Conservation (phyloP, 495 filamentous ascomycete species). For the Penicillium coprophilum region DNA sequence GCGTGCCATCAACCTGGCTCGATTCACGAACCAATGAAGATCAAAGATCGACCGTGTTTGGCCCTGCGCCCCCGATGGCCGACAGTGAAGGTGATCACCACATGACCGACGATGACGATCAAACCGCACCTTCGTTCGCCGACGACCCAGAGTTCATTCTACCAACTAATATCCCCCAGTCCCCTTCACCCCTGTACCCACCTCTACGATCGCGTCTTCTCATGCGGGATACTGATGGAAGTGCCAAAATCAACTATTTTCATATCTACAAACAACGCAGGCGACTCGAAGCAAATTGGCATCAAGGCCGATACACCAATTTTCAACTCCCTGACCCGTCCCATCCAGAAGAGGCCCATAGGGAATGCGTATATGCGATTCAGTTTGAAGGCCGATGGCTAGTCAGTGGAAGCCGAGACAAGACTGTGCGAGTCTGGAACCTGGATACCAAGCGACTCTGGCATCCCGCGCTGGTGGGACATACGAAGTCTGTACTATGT, state of each 20-base stretch:
- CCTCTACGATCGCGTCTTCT: constrained; percentile 37
- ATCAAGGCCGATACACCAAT: constrained; percentile 72
- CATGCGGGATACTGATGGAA: constrained; percentile 35
- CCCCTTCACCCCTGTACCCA: constrained; percentile 19
- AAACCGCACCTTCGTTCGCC: constrained; percentile 9
- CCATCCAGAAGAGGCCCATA: constrained; percentile 78
- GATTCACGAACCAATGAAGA: constrained; percentile 31
- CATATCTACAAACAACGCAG: constrained; percentile 87
- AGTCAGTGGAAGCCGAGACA: constrained; percentile 90
- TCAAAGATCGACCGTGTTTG: constrained; percentile 1
- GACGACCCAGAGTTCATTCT: constrained; percentile 7
- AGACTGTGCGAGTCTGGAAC: constrained; percentile 87
- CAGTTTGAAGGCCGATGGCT: constrained; percentile 83
- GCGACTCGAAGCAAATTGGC: constrained; percentile 88
- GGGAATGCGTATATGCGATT: constrained; percentile 92
- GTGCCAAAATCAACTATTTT: constrained; percentile 47
- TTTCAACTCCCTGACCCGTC: constrained; percentile 88
- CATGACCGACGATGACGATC: constrained; percentile 47
- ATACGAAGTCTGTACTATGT: constrained; percentile 86
- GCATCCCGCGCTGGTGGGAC: constrained; percentile 68
- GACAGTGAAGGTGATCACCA: constrained; percentile 49
- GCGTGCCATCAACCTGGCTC: constrained; percentile 46
- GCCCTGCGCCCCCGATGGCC: constrained; percentile 35
- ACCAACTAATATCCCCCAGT: constrained; percentile 12
- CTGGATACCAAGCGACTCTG: constrained; percentile 75